These are phyloP conservation scores for Gilbertella persicaria DNA, from an alignment of 371 early-diverging fungal genomes.

Conservation along the genomic window DNA sequence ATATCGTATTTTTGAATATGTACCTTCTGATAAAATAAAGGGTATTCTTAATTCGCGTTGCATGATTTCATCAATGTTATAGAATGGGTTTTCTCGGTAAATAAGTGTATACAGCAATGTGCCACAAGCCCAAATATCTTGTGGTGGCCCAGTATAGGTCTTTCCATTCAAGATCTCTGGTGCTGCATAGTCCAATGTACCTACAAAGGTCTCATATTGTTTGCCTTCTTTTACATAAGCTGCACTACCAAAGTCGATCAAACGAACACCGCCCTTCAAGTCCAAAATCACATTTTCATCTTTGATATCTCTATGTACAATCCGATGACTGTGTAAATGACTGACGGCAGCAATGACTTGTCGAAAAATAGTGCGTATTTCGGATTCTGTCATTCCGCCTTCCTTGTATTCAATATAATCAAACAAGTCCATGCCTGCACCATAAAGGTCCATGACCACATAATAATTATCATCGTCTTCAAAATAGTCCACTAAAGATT, in stretches of 20 bases:
- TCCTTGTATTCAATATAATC: slow-evolving; percentile 71
- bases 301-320: slow-evolving; percentile 82
- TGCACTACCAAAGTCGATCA: slow-evolving; percentile 74
- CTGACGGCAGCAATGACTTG: slow-evolving; percentile 68
- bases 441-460: slow-evolving; percentile 66
- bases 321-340: slow-evolving; percentile 68
- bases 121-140: slow-evolving; percentile 83
- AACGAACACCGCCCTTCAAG: slow-evolving; percentile 45
- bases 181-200: slow-evolving; percentile 71
- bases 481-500: slow-evolving; percentile 51
- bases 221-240: slow-evolving; percentile 57
- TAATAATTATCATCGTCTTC: slow-evolving; percentile 72
- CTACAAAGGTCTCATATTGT: slow-evolving; percentile 67
- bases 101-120: slow-evolving; percentile 77
- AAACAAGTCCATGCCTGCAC: slow-evolving; percentile 72
- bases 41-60: slow-evolving; percentile 25
- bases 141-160: slow-evolving; percentile 66
- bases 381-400: slow-evolving; percentile 49
- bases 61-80: slow-evolving; percentile 25
- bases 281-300: slow-evolving; percentile 79
- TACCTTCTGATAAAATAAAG: slow-evolving; percentile 19
- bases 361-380: slow-evolving; percentile 60
- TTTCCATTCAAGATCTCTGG: slow-evolving; percentile 68
- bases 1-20: too few relatives aligned
- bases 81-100: slow-evolving; percentile 38